Base-by-base conservation (phyloP, 768 basidiomycete genomes). In the Hydnomerulius pinastri region DNA sequence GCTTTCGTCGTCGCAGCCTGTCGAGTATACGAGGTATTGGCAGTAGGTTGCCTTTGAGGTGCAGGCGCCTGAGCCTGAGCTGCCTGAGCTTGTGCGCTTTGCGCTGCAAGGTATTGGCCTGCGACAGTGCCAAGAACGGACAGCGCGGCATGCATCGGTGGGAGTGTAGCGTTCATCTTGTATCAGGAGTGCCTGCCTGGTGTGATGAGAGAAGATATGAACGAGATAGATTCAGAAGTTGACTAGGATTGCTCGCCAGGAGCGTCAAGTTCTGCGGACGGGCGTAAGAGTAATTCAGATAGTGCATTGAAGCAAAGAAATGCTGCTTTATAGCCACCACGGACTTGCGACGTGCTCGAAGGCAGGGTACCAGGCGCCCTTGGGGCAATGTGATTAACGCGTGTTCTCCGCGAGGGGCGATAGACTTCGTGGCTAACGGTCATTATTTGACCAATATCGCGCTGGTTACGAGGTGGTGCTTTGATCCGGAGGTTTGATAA, bases 211-310 rank as follows among this genome's bases (percentile, higher is more conserved):
- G 39, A 23, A 27, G 48, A 36, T 29, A 51, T 51, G 50, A 37
- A 43, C 10, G 33, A 48, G 51, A 51, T 46, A 30, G 25, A 21
- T 8, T 38, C 24, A 41, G 33, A 38, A 43, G 23, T 50, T 56
- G 33, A 50, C 21, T 28, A 33, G 9, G 46, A 45, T 59, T 43
- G 55, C 62, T 71, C 67, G 51, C 67, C 67, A 53, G 69, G 67
- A 70, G 63, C 58, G 38, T 61, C 12, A 41, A 59, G 43, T 48
- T 43, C 8, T 50, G 60, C 38, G 67, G 64, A 69, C 60, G 76
- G 80, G 67, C 63, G 57, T 77, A 78, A 77, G 77, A 68, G 74
- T 77, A 60, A 64, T 69, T 54, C 45, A 43, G 10, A 32, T 49
- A 48, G 44, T 48, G 21, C 29, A 25, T 35, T 32, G 49, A 36